Evolutionary conservation across 1,139 yeast species (phyloP).

Genomic region (Taiozyma sp.): DNA sequence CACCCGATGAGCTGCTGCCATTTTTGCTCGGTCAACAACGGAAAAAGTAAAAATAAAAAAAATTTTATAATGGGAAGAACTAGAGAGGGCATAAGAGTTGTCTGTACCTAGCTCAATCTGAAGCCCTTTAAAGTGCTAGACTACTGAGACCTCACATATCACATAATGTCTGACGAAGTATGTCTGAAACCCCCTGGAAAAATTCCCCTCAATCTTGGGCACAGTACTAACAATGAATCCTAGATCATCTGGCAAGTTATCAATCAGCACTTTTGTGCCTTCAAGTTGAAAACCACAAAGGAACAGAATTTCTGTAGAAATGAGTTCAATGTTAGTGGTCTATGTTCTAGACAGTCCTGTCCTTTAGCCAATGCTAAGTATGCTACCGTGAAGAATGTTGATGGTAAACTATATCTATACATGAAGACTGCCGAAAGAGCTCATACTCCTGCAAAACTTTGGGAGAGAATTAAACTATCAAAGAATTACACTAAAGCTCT

Average conservation of each 20-base stretch:
- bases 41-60: background rate
- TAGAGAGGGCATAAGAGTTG: background rate
- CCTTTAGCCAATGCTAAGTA: slow-evolving; percentile 95
- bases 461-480: slow-evolving; percentile 91
- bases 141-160: background rate
- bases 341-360: slow-evolving; percentile 90
- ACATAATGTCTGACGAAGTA: slow-evolving; percentile 35
- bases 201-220: background rate
- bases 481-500: slow-evolving; percentile 86
- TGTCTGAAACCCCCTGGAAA: slow-evolving; percentile 8
- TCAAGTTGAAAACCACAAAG: slow-evolving; percentile 75
- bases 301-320: slow-evolving; percentile 83
- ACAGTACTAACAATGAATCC: background rate
- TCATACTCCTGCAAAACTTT: slow-evolving; percentile 86
- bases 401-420: slow-evolving; percentile 84
- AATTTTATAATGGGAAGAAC: background rate
- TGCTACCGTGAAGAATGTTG: slow-evolving; percentile 88
- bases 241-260: slow-evolving; percentile 87
- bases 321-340: slow-evolving; percentile 86
- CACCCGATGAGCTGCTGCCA: background rate
- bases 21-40: background rate
- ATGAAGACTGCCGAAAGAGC: slow-evolving; percentile 98
- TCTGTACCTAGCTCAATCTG: background rate
- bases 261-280: slow-evolving; percentile 86
- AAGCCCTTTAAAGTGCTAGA: background rate